phyloP scores from a whole-genome alignment of 2,329 filamentous ascomycete species.

The Dothideomycetes sp. region DNA sequence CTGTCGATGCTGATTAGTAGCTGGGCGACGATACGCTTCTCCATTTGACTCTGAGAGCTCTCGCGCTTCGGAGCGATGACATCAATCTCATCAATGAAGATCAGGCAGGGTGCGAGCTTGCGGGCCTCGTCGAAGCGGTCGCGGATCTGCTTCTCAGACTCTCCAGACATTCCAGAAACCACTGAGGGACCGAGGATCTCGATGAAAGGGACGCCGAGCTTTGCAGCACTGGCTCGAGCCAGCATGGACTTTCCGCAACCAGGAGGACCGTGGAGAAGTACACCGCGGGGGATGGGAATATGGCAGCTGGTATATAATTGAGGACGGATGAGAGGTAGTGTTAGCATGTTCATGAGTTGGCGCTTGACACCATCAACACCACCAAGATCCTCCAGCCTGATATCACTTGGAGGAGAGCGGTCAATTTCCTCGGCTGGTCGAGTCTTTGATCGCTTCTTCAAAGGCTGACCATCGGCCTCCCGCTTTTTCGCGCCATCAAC shows the following conservation, averaged over 20 bases:
- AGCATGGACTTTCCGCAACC: slow-evolving; percentile 83
- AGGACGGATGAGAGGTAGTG: slow-evolving; percentile 59
- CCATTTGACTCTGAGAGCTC: slow-evolving; percentile 75
- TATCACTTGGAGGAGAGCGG: slow-evolving; percentile 50
- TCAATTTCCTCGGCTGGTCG: slow-evolving; percentile 33
- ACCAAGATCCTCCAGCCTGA: slow-evolving; percentile 62
- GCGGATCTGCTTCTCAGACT: slow-evolving; percentile 76
- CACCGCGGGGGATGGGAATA: slow-evolving; percentile 60
- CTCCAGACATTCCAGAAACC: slow-evolving; percentile 78
- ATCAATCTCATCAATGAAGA: slow-evolving; percentile 91
- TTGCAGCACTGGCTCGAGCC: slow-evolving; percentile 66
- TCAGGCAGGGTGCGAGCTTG: slow-evolving; percentile 70
- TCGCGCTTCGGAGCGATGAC: slow-evolving; percentile 81
- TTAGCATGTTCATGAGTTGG: slow-evolving; percentile 59
- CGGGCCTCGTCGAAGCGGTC: slow-evolving; percentile 84
- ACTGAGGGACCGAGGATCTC: slow-evolving; percentile 72
- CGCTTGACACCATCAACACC: slow-evolving; percentile 63
- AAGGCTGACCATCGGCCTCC: slow-evolving; percentile 54
- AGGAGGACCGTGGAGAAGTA: slow-evolving; percentile 71
- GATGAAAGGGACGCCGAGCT: slow-evolving; percentile 66
- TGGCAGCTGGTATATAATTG: slow-evolving; percentile 54
- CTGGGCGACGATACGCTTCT: slow-evolving; percentile 74
- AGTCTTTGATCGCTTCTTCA: slow-evolving; percentile 51
- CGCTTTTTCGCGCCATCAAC: slow-evolving; percentile 36
- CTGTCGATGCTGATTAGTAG: slow-evolving; percentile 78